Conservation (phyloP, 257 asterid genomes). For the Fraxinus excelsior region DNA sequence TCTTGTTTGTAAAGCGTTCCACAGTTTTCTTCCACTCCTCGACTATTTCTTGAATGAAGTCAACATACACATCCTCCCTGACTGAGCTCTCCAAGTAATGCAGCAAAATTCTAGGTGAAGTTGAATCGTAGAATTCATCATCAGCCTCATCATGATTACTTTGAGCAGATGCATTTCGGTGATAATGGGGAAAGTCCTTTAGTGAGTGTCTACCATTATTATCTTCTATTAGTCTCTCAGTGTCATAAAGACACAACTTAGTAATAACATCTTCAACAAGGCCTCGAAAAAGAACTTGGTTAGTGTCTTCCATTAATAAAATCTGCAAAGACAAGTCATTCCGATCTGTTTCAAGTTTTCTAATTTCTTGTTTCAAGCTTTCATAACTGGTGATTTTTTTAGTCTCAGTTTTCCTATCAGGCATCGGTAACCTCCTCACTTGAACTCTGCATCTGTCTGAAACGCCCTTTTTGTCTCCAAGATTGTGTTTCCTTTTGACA, state of each 20-base stretch:
- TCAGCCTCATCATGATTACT: neutral
- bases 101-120: constrained; percentile 8
- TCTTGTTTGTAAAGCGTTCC: neutral
- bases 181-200: constrained; percentile 1
- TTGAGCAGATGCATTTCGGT: neutral
- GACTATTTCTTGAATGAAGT: constrained; percentile 26
- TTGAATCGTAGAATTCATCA: constrained; percentile 4
- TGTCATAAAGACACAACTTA: constrained; percentile 8
- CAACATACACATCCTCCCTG: constrained; percentile 35
- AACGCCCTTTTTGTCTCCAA: constrained; percentile 14
- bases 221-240: neutral
- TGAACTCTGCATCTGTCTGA: neutral
- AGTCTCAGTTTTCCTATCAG: constrained; percentile 3
- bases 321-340: constrained; percentile 37
- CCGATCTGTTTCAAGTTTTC: constrained; percentile 34
- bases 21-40: constrained; percentile 26
- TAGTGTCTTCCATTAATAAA: constrained; percentile 47
- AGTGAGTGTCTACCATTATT: neutral
- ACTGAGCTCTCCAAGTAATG: constrained; percentile 29
- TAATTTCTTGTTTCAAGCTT: constrained; percentile 28
- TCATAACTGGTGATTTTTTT: constrained; percentile 4
- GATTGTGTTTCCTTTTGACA: constrained; percentile 22
- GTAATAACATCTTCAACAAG: constrained; percentile 25
- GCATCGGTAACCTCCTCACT: constrained; percentile 13
- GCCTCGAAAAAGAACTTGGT: constrained; percentile 39